phyloP scores from a whole-genome alignment of 805 yeast species.

The Brettanomyces naardenensis region DNA sequence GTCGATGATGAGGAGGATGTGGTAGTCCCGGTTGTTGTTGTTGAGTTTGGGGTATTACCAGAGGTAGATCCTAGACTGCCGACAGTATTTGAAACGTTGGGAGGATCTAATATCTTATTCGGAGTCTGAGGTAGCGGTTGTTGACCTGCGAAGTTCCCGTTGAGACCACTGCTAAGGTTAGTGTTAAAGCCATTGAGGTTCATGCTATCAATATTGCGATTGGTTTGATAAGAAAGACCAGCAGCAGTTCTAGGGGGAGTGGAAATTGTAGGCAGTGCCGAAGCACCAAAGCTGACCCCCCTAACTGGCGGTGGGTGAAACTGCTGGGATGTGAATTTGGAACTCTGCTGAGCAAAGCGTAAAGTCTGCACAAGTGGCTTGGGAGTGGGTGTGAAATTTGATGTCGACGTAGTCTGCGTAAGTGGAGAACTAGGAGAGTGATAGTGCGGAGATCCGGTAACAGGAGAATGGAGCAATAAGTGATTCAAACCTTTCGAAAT shows the following conservation, averaged over 20 bases:
- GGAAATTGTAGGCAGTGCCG: not conserved
- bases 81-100: not conserved
- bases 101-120: not conserved
- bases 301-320: slow-evolving; percentile 1
- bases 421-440: not conserved
- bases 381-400: not conserved
- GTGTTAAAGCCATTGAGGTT: too few species aligned
- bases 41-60: slow-evolving; percentile 4
- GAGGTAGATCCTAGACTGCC: not conserved
- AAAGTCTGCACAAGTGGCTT: slow-evolving; percentile 1
- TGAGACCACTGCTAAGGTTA: not conserved
- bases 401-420: not conserved
- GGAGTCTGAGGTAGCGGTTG: not conserved
- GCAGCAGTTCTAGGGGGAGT: not conserved
- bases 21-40: slow-evolving; percentile 5
- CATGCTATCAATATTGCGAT: too few species aligned
- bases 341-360: not conserved
- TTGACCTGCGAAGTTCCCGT: not conserved
- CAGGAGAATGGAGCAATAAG: slow-evolving; percentile 29
- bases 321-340: not conserved
- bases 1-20: slow-evolving; percentile 9
- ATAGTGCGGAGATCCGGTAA: not conserved
- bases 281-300: not conserved
- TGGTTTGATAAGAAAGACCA: not conserved
- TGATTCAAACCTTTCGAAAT: slow-evolving; percentile 50